Conservation (phyloP, 495 filamentous ascomycete species). For the Lasiosphaeria miniovina region DNA sequence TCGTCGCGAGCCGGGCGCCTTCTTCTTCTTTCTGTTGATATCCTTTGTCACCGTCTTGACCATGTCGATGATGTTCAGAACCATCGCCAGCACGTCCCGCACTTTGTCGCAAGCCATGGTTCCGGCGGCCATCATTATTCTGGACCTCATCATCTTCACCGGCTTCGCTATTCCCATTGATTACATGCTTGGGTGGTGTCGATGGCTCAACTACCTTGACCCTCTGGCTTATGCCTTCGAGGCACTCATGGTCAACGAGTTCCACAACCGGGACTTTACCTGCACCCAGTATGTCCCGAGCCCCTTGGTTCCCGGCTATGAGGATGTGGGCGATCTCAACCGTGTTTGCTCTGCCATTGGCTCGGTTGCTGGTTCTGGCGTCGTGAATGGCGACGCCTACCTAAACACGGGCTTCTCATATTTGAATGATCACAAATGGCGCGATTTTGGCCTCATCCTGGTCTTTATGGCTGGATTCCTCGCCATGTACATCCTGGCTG, state of each 20-base stretch:
- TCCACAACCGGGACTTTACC: conserved; percentile 58
- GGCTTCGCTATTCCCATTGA: conserved; percentile 79
- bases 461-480: conserved; percentile 70
- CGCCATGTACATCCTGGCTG: conserved; percentile 61
- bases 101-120: conserved; percentile 82
- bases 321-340: conserved; percentile 34
- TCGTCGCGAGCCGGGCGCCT: conserved; percentile 70
- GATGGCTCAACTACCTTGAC: conserved; percentile 85
- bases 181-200: conserved; percentile 79
- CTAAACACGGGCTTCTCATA: conserved; percentile 60
- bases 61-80: conserved; percentile 83
- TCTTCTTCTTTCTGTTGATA: conserved; percentile 78
- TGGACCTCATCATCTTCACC: conserved; percentile 82
- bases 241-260: conserved; percentile 87
- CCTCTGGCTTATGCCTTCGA: conserved; percentile 88
- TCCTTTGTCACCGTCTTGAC: conserved; percentile 62
- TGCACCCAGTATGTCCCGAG: conserved; percentile 64
- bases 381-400: conserved; percentile 65
- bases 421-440: conserved; percentile 62
- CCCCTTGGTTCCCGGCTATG: conserved; percentile 45
- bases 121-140: conserved; percentile 76
- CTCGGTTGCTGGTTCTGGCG: conserved; percentile 52
- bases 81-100: conserved; percentile 74
- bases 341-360: conserved; percentile 63
- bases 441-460: conserved; percentile 78